Evolutionary conservation across 129 eudicot species (phyloP), one percentile per base, ranked within the genome.

Genomic region (Erigeron canadensis): DNA sequence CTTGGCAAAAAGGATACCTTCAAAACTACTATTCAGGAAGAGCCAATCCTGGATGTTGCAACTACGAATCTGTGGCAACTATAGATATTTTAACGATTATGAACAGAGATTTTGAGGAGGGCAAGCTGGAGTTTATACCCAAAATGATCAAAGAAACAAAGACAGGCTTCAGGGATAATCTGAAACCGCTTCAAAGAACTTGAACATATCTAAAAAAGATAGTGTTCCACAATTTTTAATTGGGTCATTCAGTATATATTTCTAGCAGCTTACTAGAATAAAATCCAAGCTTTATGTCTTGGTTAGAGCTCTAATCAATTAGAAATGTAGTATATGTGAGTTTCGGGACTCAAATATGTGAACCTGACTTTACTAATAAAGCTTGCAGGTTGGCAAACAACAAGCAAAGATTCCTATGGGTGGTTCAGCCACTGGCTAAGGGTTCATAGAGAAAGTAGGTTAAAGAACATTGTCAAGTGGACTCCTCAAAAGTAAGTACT

Each of bases 351-450:
- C 53, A 63, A 5, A 63, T 82, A 4, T 19, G 39, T 47, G 67
- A 71, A 42, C 23, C 51, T 0, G 64, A 72, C n/a, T n/a, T n/a
- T n/a, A n/a, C n/a, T n/a, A n/a, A n/a, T n/a, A n/a, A 76, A 28
- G 84, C 84, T n/a, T 67, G 60, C 71, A 86, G 86, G 3, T 57
- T 81, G 17, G 84, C 84, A 19, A 74, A 75, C 1, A 80, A 85
- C 71, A 62, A 18, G 67, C 75, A 75, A 12, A 78, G 82, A 1
- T 83, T 86, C 53, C 44, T 86, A 60, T 83, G 87, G 83, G 87
- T 77, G 10, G 75, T 86, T 21, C 55, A 85, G 39, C 85, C 85
- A 74, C 1, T 71, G 78, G 71, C 50, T 70, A 44, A 16, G 83
- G 71, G 47, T 82, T 62, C 43, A 3, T 63, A 40, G 80, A 85